Base-by-base conservation (phyloP, 2,329 filamentous ascomycete species). In the Sclerotinia borealis region DNA sequence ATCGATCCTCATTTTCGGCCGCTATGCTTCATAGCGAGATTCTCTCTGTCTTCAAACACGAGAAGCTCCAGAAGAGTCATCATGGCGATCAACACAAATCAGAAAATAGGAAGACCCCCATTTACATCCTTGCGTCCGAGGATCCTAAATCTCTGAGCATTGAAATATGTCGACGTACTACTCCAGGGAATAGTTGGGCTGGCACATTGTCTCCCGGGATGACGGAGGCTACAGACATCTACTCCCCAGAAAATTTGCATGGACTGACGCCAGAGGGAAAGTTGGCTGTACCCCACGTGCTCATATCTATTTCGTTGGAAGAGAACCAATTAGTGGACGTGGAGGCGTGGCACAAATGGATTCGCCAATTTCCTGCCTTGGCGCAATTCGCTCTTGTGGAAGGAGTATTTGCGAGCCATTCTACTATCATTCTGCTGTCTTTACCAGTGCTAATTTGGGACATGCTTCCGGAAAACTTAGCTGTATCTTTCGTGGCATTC, bases 351-450 rank as follows among this genome's bases (percentile, higher is more conserved):
- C 79, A 85, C 69, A 78, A 80, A 61, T 86, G 83, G 83, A 76
- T 86, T 3, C 74, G 77, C 34, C 78, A 77, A 22, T 84, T 85
- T 65, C 83, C 84, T 0, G 80, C 82, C 2, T 75, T 86, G 62
- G 83, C 83, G 48, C 85, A 82, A 67, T 82, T 85, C 66, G 83
- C 85, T 72, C 84, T 84, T 68, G 79, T 86, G 7, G 83, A 86
- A 68, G 83, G 83, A 10, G 79, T 85, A 1, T 86, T 85, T 72
- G 84, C 84, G 69, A 86, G 83, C 56, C 82, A 85, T 68, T 86
- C 84, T 0, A 86, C 81, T 0, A 73, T 86, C 48, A 76, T 86
- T 7, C 72, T 86, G 8, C 73, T 86, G 3, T 86, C 84, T 0
- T 76, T 86, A 70, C 84, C 84, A 0, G 80, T 86, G 13, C 82